Percentiles rank a stretch among this genome's conserved stretches.
Conservation (phyloP, 2,329 filamentous ascomycete genomes). For the Xylaria sp. region DNA sequence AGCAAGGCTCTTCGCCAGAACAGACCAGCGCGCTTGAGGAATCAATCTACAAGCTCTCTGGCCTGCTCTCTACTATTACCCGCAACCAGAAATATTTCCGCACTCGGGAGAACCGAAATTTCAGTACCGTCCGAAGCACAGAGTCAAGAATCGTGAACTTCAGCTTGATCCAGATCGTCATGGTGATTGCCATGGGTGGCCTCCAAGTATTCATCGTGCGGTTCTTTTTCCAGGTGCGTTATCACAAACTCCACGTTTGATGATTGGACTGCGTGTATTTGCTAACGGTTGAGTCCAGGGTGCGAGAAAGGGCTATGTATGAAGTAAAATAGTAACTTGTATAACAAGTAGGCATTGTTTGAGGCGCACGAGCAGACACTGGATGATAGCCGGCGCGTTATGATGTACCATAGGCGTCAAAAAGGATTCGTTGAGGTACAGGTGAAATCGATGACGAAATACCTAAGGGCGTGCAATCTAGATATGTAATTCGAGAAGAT, state of each 20-base stretch:
- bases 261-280: conserved; percentile 34
- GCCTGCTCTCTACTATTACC: conserved; percentile 91
- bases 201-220: conserved; percentile 96
- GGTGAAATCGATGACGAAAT: conserved; percentile 23
- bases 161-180: conserved; percentile 87
- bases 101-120: conserved; percentile 97
- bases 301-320: conserved; percentile 76
- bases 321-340: conserved; percentile 48
- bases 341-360: conserved; percentile 25
- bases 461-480: conserved; percentile 1
- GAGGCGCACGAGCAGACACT: conserved; percentile 43
- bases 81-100: conserved; percentile 99
- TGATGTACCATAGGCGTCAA: conserved; percentile 45
- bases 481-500: conserved; percentile 12
- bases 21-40: conserved; percentile 91
- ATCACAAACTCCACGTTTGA: conserved; percentile 28
- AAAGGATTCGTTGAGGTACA: conserved; percentile 30
- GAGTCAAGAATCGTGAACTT: conserved; percentile 98
- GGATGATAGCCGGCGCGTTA: conserved; percentile 35
- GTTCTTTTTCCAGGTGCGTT: conserved; percentile 93
- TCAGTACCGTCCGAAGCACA: conserved; percentile 96
- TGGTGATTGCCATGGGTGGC: conserved; percentile 95
- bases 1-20: conserved; percentile 72
- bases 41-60: conserved; percentile 93
- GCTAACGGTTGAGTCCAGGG: conserved; percentile 55